Percentiles rank a stretch among this genome's conserved stretches.
Conservation (phyloP, 768 basidiomycete genomes). For the Suillus discolor region DNA sequence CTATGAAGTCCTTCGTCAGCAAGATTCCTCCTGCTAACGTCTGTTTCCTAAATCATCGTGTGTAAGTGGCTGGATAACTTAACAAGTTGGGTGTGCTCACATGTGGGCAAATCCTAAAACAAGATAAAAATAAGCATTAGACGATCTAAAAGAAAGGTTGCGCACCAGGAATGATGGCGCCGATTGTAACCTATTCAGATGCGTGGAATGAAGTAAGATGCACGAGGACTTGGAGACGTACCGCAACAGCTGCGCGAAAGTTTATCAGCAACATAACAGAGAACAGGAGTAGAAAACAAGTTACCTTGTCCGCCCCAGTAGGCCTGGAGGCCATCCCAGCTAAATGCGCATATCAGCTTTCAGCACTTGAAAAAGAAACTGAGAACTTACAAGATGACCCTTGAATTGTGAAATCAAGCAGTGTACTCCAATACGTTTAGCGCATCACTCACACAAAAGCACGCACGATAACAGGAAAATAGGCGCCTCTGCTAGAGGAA, state of each 20-base stretch:
- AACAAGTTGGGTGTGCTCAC: not conserved
- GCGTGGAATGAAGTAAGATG: not conserved
- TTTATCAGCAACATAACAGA: not conserved
- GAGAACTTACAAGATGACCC: not conserved
- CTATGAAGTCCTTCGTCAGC: conserved; percentile 3
- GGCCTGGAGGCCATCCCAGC: conserved; percentile 24
- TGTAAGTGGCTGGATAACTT: not conserved
- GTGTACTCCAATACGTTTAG: not conserved
- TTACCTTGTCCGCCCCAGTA: conserved; percentile 25
- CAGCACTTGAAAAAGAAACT: not conserved
- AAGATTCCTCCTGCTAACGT: not conserved
- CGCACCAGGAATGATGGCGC: conserved; percentile 2
- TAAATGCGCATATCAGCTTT: not conserved
- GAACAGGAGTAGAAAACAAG: not conserved
- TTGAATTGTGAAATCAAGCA: not conserved
- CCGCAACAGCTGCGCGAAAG: not conserved
- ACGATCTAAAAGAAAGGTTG: not conserved
- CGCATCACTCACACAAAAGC: not conserved
- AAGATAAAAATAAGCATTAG: not conserved
- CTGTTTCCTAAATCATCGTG: not conserved
- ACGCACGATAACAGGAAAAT: not conserved
- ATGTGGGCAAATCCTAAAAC: conserved; percentile 1
- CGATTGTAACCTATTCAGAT: conserved; percentile 1
- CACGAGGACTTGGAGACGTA: not conserved
- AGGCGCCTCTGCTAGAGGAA: not conserved